These are phyloP conservation scores for Saccharomycopsis microspora DNA, from an alignment of 805 yeast genomes.

Conservation along the genomic window DNA sequence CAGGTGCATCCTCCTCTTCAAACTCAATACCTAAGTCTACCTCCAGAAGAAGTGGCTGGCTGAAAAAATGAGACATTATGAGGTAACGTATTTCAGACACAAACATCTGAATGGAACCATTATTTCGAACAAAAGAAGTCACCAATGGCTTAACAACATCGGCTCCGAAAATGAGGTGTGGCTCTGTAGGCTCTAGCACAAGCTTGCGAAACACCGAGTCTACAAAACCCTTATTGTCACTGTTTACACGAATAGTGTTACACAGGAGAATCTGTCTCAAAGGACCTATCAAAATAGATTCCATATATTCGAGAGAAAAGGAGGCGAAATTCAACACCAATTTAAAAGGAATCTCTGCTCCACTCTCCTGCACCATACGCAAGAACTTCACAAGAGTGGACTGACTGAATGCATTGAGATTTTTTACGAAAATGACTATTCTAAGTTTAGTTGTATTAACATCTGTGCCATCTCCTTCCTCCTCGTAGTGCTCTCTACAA, in stretches of 20 bases:
- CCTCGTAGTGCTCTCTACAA: not conserved
- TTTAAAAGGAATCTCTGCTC: conserved; percentile 3
- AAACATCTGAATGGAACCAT: conserved; percentile 1
- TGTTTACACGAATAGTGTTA: not conserved
- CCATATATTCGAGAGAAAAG: conserved; percentile 4
- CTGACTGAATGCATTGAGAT: conserved; percentile 11
- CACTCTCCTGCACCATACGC: conserved; percentile 4
- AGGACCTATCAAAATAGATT: conserved; percentile 1
- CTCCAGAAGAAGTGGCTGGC: no score
- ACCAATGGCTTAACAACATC: conserved; percentile 3
- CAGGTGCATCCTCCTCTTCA: no score
- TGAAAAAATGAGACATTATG: conserved; percentile 5
- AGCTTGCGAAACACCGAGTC: conserved; percentile 2
- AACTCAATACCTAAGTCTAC: no score
- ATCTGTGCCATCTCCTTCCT: not conserved
- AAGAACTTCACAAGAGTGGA: conserved; percentile 2
- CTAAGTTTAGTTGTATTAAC: conserved; percentile 3
- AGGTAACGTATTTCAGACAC: conserved; percentile 7
- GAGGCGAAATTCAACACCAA: conserved; percentile 10
- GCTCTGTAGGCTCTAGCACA: not conserved
- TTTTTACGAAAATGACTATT: conserved; percentile 10
- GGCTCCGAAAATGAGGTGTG: conserved; percentile 2
- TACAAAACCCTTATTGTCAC: conserved; percentile 1
- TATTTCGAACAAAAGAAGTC: not conserved
- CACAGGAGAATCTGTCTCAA: conserved; percentile 3